Evolutionary conservation across 169 alveolate genomes (phyloP), one percentile per base, ranked within the genome.

Genomic region (Plasmodium gallinaceum): DNA sequence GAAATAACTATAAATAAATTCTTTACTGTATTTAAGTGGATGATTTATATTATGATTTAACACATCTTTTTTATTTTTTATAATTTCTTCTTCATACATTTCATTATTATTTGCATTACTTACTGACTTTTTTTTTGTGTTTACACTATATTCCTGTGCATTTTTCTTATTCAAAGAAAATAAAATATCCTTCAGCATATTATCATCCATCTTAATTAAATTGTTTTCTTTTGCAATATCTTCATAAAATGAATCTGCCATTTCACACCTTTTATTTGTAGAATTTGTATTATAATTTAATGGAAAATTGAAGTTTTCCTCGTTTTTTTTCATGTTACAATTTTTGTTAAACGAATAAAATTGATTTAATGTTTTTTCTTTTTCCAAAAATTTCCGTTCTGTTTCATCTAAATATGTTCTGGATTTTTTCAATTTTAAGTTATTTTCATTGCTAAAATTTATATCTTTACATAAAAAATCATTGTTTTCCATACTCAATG

Each of bases 351-450:
- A 83, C 52, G 91, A 68, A 7, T 72, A 46, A 68, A 66, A 83
- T 9, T 66, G 14, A 45, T 83, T 51, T 10, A 66, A 57, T 26
- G 20, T 60, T n/a, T 45, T n/a, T 61, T 58, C 69, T n/a, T 51
- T 68, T 54, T 43, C 48, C 37, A 68, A 83, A 18, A 83, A 7
- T 46, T 83, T 75, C 20, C 61, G 32, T 18, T 62, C 32, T 20
- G 16, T 46, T n/a, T 37, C 43, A 61, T 61, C 42, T n/a, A 54
- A 14, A 54, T 54, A 52, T 60, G 90, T 66, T 32, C 37, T 22
- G 6, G 90, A 57, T 37, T 80, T 80, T 60, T 80, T 80, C 46
- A 80, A 60, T 46, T 70, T 69, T 26, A 80, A 51, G 45, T 57
- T 46, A 32, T 42, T 42, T 39, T 8, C 37, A 22, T 18, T 14